Conservation (phyloP, 805 yeast genomes). For the Pichia ethanolica region DNA sequence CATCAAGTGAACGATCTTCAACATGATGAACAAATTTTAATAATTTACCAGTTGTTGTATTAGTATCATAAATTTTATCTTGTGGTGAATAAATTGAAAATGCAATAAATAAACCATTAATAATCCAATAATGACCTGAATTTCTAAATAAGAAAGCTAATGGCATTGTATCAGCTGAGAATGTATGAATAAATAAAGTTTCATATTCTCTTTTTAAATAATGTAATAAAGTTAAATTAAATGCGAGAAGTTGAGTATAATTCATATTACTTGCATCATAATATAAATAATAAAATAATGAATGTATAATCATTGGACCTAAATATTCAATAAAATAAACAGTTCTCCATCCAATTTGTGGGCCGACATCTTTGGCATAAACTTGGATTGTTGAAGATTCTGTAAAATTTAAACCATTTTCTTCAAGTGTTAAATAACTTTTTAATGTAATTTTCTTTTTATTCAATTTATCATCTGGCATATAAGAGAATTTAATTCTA, state of each 20-base stretch:
- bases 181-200: conserved; percentile 75
- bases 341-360: conserved; percentile 85
- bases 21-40: conserved; percentile 36
- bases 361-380: conserved; percentile 82
- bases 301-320: conserved; percentile 83
- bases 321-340: conserved; percentile 85
- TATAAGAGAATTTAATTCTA: conserved; percentile 50
- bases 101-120: conserved; percentile 56
- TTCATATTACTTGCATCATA: conserved; percentile 37
- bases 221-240: conserved; percentile 57
- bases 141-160: conserved; percentile 79
- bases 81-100: conserved; percentile 27
- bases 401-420: conserved; percentile 34
- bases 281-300: conserved; percentile 47
- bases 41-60: background rate
- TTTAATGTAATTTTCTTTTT: conserved; percentile 38
- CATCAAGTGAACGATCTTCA: conserved; percentile 31
- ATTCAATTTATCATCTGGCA: conserved; percentile 20
- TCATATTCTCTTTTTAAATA: conserved; percentile 85
- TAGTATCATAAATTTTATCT: conserved; percentile 10
- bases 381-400: conserved; percentile 35
- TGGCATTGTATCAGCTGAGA: conserved; percentile 92
- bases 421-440: conserved; percentile 35
- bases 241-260: conserved; percentile 47
- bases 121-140: conserved; percentile 86